Base-by-base conservation (phyloP, 768 basidiomycete genomes). In the Tylopilus subfusipes region DNA sequence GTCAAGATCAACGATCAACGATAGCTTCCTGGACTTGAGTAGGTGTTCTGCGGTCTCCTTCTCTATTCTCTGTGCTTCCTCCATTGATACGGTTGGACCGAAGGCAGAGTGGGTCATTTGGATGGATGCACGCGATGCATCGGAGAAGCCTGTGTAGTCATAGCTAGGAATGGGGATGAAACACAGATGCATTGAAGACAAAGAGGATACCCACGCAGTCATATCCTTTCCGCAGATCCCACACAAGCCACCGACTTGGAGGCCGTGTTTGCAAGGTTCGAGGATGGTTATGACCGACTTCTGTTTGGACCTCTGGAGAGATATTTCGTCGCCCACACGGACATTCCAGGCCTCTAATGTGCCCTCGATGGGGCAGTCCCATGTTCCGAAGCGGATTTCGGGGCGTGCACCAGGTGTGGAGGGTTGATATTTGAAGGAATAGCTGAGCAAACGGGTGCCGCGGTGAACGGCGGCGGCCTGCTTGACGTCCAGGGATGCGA, bases 1-100 rank as follows among this genome's bases (percentile, higher is more conserved):
- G 73, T 99, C 97, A 31, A 99, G 82, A 76, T 99, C 97, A 63
- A 99, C 96, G 61, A 99, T 98, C 47, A 99, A 85, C 31, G 91
- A 93, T 30, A 99, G 84, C 68, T 86, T 93, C 50, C 85, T 81
- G 5, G 81, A 75, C 52, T 80, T 78, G 64, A 92, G 79, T 33
- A 99, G 82, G 60, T 85, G 86, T 1, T 86, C 75, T 1, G 92
- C 87, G 2, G 88, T 90, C 65, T 93, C 87, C 36, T 79, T 78
- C 68, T 96, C 94, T 57, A 98, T 86, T 36, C 89, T 82, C 61
- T 88, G 85, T 0, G 97, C 97, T 75, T 98, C 94, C 62, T 92
- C 89, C 52, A 92, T 76, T 1, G 94, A 95, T 39, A 98, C 94
- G 25, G 90, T 90, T 1, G 96, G 93, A 0, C 92, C 91, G 59